Evolutionary conservation across 192 early-diverging fungal species (phyloP).

Genomic region (Linnemannia hyalina): DNA sequence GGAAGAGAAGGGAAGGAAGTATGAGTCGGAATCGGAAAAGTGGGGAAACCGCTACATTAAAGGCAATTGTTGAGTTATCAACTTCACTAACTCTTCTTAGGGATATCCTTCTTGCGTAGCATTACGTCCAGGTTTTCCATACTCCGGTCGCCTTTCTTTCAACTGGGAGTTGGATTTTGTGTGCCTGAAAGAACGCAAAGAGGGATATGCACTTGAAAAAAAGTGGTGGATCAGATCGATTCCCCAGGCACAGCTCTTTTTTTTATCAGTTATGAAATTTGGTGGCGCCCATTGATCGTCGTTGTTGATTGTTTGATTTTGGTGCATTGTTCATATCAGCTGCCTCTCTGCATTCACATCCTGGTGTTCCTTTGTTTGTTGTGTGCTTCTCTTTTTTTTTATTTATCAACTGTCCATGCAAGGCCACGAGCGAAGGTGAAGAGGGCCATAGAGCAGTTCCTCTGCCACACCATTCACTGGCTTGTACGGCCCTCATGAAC

Average conservation of each 20-base stretch:
- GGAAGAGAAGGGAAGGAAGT: neutral
- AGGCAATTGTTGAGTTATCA: neutral
- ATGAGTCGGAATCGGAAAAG: conserved; percentile 18
- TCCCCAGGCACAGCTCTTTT: conserved; percentile 2
- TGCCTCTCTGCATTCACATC: neutral
- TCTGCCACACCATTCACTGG: neutral
- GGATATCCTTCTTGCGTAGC: conserved; percentile 2
- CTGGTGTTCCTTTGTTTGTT: neutral
- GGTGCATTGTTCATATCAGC: too few relatives aligned
- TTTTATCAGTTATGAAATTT: neutral
- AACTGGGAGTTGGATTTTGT: neutral
- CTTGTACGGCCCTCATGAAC: neutral
- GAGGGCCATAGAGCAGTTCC: neutral
- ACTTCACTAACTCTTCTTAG: neutral
- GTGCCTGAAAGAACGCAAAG: neutral
- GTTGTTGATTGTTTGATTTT: neutral
- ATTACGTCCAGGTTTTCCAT: neutral
- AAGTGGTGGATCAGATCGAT: neutral
- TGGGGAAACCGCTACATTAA: conserved; percentile 4
- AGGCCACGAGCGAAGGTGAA: neutral
- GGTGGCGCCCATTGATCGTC: neutral
- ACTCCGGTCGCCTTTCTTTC: neutral
- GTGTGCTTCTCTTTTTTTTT: neutral
- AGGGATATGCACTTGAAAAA: neutral
- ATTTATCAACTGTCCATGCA: neutral